Conservation (phyloP, 2,329 filamentous ascomycete genomes). For the Aspergillus awamori region DNA sequence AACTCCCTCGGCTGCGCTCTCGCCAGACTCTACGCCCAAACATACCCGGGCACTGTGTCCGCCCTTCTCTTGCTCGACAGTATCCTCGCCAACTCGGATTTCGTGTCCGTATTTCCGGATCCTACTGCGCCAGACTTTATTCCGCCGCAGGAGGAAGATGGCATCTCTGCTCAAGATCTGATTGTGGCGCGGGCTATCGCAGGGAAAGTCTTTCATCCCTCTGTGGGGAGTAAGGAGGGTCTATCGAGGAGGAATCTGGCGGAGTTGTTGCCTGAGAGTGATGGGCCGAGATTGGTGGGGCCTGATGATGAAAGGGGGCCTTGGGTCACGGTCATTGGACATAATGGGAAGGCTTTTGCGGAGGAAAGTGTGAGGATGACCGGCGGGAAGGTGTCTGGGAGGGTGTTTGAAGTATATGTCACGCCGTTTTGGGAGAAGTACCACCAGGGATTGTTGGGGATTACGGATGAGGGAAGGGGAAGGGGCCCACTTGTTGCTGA, state of each 20-base stretch:
- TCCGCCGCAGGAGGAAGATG: constrained; percentile 42
- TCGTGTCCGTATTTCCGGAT: constrained; percentile 59
- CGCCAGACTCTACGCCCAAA: constrained; percentile 55
- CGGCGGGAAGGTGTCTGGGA: constrained; percentile 31
- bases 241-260: constrained; percentile 53
- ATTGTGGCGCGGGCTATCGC: constrained; percentile 39
- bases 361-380: constrained; percentile 45
- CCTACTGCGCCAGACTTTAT: constrained; percentile 55
- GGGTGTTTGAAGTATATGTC: constrained; percentile 53
- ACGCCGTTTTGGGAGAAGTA: constrained; percentile 59
- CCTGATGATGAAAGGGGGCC: constrained; percentile 37
- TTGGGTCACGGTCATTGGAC: constrained; percentile 55
- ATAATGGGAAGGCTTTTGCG: constrained; percentile 58
- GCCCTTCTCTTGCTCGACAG: constrained; percentile 59
- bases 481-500: constrained; percentile 53
- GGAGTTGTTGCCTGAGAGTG: constrained; percentile 48
- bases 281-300: constrained; percentile 46
- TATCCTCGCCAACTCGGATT: constrained; percentile 61
- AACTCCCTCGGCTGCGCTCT: constrained; percentile 59
- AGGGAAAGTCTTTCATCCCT: constrained; percentile 51
- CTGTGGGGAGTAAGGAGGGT: constrained; percentile 54
- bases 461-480: constrained; percentile 46
- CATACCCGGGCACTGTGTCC: constrained; percentile 49
- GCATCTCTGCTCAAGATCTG: constrained; percentile 37
- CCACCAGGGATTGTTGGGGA: constrained; percentile 53